Base-by-base conservation (phyloP, 345 rosid genomes). In the Acer campestre region DNA sequence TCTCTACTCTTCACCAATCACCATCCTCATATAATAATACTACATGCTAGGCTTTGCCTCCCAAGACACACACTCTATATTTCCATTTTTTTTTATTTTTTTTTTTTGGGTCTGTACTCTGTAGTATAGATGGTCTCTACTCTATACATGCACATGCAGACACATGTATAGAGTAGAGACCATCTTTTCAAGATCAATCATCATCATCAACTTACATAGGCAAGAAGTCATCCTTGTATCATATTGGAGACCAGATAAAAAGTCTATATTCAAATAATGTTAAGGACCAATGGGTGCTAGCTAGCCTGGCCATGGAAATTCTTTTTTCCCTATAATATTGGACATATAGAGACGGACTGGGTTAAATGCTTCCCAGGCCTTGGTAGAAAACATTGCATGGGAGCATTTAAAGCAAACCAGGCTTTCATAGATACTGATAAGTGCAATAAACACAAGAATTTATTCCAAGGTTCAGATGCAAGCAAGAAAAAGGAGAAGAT, bases 401-500 rank as follows among this genome's bases (percentile, higher is more conserved):
- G 65, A 23, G 72, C 81, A 80, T 80, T 77, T 67, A 86, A 83
- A 80, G 89, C 86, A 78, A 81, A 83, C 83, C 85, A 84, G 81
- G 75, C 84, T 84, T 87, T 77, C 79, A 72, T 71, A 70, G 84
- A 81, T 80, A 77, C 82, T 62, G 83, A 78, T 82, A 78, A 75
- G 84, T 81, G 90, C 84, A 85, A 88, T 80, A 79, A 83, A 81
- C 88, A 75, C 67, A 82, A 78, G 92, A 89, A 89, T 83, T 84
- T 85, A 86, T 89, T 91, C 89, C 86, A 70, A 79, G 70, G 74
- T 79, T 81, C 77, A 76, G 85, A 74, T 82, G 80, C 83, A 81
- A 75, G 64, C 81, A 80, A 79, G 74, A 67, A 71, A 55, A 55
- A 69, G 71, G 64, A 69, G 62, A 18, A 75, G 46, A 16, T 56